Evolutionary conservation across 257 asterid genomes (phyloP), one percentile per base, ranked within the genome.

Genomic region (Scutellaria baicalensis): DNA sequence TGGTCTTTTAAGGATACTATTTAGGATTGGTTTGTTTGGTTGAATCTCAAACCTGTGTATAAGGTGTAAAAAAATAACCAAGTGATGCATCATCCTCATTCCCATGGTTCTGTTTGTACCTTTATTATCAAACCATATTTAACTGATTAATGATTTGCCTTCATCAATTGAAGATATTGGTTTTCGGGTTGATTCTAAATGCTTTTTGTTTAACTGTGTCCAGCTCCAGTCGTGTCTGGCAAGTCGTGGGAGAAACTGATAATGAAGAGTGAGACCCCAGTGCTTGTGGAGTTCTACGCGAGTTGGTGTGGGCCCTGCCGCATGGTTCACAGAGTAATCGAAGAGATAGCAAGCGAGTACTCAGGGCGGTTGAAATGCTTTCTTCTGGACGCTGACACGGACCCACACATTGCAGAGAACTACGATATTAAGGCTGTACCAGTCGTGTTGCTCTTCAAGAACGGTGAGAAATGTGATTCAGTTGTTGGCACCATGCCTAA

Each of bases 231-330:
- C 12, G 89, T 93, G 43, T 87, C 92, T 31, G 83, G 86, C 44
- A 86, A 81, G 56, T 89, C 98, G 17, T 89, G 95, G 96, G 85
- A 89, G 62, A 82, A 89, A 60, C 75, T 85, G 79, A 71, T 93
- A 57, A 57, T 86, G 60, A 66, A 68, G 44, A 91, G 96, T 20
- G 88, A 89, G 9, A 12, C 65, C 7, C 93, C 96, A 8, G 99
- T 91, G 43, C 94, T 91, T 1, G 96, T 93, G 16, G 96, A 91
- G 68, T 91, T 93, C 67, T 84, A 86, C 16, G 86, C 97, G 33
- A 84, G 90, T 69, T 93, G 99, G 97, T 93, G 96, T 71, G 99
- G 97, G 23, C 99, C 97, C 13, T 93, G 97, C 78, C 83, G 82
- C 68, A 91, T 93, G 96, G 97, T 89, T 70, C 97, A 93, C 52